Base-by-base conservation (phyloP, 257 asterid genomes). In the Linderniella brevidens region DNA sequence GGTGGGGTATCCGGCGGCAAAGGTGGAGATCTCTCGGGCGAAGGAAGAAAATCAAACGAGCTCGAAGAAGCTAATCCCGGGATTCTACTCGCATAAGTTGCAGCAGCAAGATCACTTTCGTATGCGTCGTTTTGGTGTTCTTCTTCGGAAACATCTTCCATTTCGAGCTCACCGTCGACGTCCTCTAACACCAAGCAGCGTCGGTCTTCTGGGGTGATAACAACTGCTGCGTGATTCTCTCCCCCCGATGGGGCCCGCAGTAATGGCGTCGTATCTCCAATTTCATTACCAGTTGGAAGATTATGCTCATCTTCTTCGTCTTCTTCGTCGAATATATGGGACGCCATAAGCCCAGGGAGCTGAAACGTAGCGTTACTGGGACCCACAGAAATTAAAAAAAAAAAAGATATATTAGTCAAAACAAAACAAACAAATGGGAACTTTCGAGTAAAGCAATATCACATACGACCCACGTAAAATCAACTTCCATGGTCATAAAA, bases 81-180 rank as follows among this genome's bases (percentile, higher is more conserved):
- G 32, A 6, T 6, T 25, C 32, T 3, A 25, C 6, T 25, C 6
- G 3, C 32, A 6, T 25, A n/a, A n/a, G n/a, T 25, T 6, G 32
- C 3, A 2, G 3, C 32, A 6, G 32, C 32, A 6, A 25, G 6
- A 25, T 3, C 32, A 6, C 40, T 51, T 50, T 52, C 60, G 55
- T 46, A 55, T 41, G 52, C 44, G 62, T 35, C 71, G 62, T 53
- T 53, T n/a, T 46, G 44, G 48, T 48, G 55, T 48, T 62, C 47
- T 56, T 58, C 73, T 52, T 73, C 95, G 50, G 92, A 80, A 39
- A 78, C 95, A 66, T 88, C 98, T 72, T 88, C 98, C 98, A 88
- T 88, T 65, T 88, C 98, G 54, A 88, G 98, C 77, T 88, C 98
- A 59, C 92, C 95, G 45, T 88, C 95, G 10, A 88, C 98, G 61